phyloP scores from a whole-genome alignment of 192 early-diverging fungal genomes.

The Tieghemiomyces parasiticus region DNA sequence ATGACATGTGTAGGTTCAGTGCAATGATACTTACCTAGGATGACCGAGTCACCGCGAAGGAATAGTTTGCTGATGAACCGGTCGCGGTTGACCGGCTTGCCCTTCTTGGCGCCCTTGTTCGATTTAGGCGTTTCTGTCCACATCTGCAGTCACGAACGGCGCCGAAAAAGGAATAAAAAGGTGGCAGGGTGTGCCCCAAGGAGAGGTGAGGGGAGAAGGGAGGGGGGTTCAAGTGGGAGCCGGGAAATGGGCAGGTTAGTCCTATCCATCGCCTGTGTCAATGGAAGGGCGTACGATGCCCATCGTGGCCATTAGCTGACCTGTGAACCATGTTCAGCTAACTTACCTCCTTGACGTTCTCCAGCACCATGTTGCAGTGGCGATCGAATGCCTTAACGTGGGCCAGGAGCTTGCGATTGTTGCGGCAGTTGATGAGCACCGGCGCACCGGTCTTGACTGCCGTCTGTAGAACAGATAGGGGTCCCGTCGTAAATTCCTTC shows the following conservation, averaged over 20 bases:
- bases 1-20: too few species aligned
- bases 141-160: too few species aligned
- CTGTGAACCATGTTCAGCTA: too few species aligned
- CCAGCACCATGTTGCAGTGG: constrained; percentile 99
- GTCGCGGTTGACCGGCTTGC: constrained; percentile 94
- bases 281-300: too few species aligned
- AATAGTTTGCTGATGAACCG: constrained; percentile 98
- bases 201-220: too few species aligned
- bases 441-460: constrained; percentile 94
- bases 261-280: too few species aligned
- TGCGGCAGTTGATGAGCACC: constrained; percentile 90
- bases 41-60: constrained; percentile 90
- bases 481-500: constrained; percentile 90
- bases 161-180: too few species aligned
- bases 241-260: too few species aligned
- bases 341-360: constrained; percentile 99
- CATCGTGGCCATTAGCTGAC: too few species aligned
- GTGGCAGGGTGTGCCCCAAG: too few species aligned
- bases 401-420: constrained; percentile 95
- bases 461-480: constrained; percentile 85
- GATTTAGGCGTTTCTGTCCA: constrained; percentile 89
- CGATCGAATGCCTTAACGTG: constrained; percentile 99
- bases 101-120: constrained; percentile 83
- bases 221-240: too few species aligned
- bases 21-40: constrained; percentile 65